Evolutionary conservation across 176 grass and related monocot genomes (phyloP).

Genomic region (Paspalum vaginatum): DNA sequence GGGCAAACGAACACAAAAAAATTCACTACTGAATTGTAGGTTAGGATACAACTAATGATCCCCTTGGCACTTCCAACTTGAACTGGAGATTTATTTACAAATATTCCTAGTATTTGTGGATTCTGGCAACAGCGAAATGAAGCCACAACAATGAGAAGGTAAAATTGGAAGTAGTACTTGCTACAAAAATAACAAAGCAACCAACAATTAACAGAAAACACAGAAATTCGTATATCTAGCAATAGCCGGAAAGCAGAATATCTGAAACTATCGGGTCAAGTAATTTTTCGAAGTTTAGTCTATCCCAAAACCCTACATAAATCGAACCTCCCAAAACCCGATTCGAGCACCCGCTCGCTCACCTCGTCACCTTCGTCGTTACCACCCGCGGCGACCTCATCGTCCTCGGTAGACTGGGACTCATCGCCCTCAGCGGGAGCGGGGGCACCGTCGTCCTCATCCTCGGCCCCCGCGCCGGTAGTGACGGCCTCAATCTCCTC

Average conservation of each 20-base stretch:
- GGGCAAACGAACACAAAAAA: background rate
- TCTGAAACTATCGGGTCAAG: background rate
- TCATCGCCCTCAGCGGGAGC: constrained; percentile 37
- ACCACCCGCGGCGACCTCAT: constrained; percentile 33
- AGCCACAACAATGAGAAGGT: background rate
- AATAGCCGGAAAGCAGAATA: background rate
- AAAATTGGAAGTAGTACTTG: background rate
- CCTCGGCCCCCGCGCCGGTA: constrained; percentile 45
- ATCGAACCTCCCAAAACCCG: background rate
- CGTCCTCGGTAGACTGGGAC: constrained; percentile 68
- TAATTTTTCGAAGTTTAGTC: background rate
- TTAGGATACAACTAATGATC: background rate
- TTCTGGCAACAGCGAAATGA: background rate
- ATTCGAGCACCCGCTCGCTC: background rate
- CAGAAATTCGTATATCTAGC: background rate
- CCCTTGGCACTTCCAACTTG: background rate
- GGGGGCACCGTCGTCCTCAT: constrained; percentile 28
- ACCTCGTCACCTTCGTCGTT: constrained; percentile 50
- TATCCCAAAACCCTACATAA: background rate
- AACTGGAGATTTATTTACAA: background rate
- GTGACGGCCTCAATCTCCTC: constrained; percentile 78
- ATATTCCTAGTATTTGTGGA: background rate
- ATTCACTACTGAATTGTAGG: background rate
- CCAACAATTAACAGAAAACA: constrained; percentile 12
- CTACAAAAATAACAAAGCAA: background rate